Conservation (phyloP, 148 eudicot species). For the Fagopyrum homotropicum region DNA sequence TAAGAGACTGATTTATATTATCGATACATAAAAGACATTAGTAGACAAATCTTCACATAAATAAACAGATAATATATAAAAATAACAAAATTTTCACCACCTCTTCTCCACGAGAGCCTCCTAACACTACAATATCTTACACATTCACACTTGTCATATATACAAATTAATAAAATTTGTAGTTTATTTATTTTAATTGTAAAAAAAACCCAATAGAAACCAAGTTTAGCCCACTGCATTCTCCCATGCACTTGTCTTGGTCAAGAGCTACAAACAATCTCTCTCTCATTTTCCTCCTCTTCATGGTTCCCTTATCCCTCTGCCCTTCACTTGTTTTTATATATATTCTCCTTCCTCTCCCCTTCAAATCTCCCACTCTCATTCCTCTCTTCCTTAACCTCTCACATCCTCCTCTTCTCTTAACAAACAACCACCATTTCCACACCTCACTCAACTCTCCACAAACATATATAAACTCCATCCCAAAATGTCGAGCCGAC, state of each 20-base stretch:
- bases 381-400: conserved; percentile 10
- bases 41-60: too few relatives aligned
- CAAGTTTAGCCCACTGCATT: conserved; percentile 33
- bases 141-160: too few relatives aligned
- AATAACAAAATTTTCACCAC: too few relatives aligned
- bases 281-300: conserved; percentile 9
- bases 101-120: too few relatives aligned
- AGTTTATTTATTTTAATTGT: conserved; percentile 15
- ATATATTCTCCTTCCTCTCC: background rate
- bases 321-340: conserved; percentile 17
- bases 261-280: conserved; percentile 43
- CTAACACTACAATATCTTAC: too few relatives aligned
- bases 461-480: background rate
- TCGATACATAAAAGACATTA: too few relatives aligned
- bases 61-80: too few relatives aligned
- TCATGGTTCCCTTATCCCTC: background rate
- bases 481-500: conserved; percentile 48
- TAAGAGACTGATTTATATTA: too few relatives aligned
- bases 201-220: conserved; percentile 6
- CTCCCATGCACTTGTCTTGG: conserved; percentile 87
- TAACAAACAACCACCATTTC: background rate
- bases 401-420: background rate
- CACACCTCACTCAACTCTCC: background rate
- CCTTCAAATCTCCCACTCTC: conserved; percentile 16
- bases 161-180: background rate